Base-by-base conservation (phyloP, 495 filamentous ascomycete genomes). In the Alectoria sarmentosa region DNA sequence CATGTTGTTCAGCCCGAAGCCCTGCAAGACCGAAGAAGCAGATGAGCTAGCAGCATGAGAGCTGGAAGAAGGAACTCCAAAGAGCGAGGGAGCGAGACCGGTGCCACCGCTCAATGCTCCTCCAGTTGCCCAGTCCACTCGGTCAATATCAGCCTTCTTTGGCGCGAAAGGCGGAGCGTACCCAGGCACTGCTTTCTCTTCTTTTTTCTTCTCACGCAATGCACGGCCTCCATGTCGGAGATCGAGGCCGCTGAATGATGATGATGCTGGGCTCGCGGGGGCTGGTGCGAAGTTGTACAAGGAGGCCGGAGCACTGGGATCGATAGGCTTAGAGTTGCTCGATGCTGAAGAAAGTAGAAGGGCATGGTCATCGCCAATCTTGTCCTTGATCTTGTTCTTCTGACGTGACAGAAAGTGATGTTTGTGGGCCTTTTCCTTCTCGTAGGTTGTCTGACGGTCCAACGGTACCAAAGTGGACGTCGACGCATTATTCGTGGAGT, bases 321-420 rank as follows among this genome's bases (percentile, higher is more conserved):
- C 91, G 3, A 87, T 85, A 1, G 92, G 90, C 70, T 84, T 86
- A 8, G 92, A 96, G 72, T 96, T 98, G 71, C 90, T 94, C 36
- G 86, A 86, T 26, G 92, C 91, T 4, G 94, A 98, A 0, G 92
- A 96, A 1, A 98, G 82, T 4, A 86, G 83, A 3, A 91, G 82
- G 42, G 88, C 81, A 67, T 93, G 85, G 61, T 92, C 88, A 60
- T 95, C 91, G n/a, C 42, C 67, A 60, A 86, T 83, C 65, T 84
- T 87, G 61, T 88, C 88, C 69, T 88, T 92, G 28, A 92, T 76
- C 74, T 95, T 97, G 72, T 97, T 83, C 74, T 96, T 96, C 76
- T 95, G 90, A 55, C 94, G 82, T 4, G 90, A 92, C 60, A 98
- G 72, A 72, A 98, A 97, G 70, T 97, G 89, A 67, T 87, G 86